Evolutionary conservation across 768 basidiomycete species (phyloP).

Genomic region (Rubroboletus pulcherrimus): DNA sequence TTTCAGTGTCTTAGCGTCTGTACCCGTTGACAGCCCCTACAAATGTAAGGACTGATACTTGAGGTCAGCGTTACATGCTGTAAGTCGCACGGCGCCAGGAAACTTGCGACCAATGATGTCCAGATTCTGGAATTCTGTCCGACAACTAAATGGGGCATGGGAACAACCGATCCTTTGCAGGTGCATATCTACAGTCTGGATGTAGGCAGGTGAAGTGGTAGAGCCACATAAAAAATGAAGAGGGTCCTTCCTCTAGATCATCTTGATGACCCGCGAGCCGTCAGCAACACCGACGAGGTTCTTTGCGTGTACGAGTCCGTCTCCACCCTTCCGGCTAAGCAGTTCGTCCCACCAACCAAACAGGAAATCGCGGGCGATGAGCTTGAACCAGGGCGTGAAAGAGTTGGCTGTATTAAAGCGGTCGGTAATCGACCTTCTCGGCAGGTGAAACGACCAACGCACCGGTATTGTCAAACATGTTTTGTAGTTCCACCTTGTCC

Average conservation of each 20-base stretch:
- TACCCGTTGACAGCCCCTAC: too few relatives aligned
- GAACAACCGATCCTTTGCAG: neutral
- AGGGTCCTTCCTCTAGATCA: conserved; percentile 35
- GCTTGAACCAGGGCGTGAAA: conserved; percentile 99
- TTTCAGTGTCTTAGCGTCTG: too few relatives aligned
- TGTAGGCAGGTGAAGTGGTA: neutral
- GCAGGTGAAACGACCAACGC: conserved; percentile 21
- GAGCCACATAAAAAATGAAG: neutral
- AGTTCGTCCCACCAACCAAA: conserved; percentile 99
- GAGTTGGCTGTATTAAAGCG: conserved; percentile 53
- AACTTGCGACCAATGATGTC: too few relatives aligned
- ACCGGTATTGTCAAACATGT: conserved; percentile 85
- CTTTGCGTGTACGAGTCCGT: conserved; percentile 55
- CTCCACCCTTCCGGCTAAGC: conserved; percentile 48
- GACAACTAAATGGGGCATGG: neutral
- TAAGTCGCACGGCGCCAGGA: too few relatives aligned
- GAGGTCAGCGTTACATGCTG: too few relatives aligned
- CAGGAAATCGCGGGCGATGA: conserved; percentile 94
- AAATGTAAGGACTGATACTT: too few relatives aligned
- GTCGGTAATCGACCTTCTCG: neutral
- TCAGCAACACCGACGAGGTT: conserved; percentile 58
- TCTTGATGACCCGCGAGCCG: conserved; percentile 69
- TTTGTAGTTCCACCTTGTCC: conserved; percentile 81
- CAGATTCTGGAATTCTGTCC: too few relatives aligned
- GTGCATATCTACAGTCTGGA: neutral